A percentile compares a stretch with the other conserved stretches of the same genome.
phyloP scores from a whole-genome alignment of 2,329 filamentous ascomycete genomes.

The Domatiomyces globalis region DNA sequence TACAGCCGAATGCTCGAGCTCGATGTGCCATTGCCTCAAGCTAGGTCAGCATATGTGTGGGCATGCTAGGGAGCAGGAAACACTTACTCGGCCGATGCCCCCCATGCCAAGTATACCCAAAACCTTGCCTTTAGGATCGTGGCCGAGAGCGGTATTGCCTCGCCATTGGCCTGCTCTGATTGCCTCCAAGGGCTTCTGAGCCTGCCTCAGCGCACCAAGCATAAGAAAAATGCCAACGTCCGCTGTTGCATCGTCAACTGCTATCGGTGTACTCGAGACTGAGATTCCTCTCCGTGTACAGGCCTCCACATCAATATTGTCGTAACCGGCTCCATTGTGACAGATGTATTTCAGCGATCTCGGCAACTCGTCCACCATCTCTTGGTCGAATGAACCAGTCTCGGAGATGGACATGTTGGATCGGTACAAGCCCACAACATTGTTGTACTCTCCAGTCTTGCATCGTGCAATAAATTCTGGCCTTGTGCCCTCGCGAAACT shows the following conservation, averaged over 20 bases:
- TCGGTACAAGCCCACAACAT: conserved; percentile 43
- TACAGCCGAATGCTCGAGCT: conserved; percentile 34
- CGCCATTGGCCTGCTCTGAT: conserved; percentile 31
- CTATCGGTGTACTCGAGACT: conserved; percentile 33
- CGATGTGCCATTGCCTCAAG: conserved; percentile 32
- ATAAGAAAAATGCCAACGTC: conserved; percentile 35
- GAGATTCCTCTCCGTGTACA: conserved; percentile 34
- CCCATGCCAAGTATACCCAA: conserved; percentile 36
- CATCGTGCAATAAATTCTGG: conserved; percentile 43
- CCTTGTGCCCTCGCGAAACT: conserved; percentile 40
- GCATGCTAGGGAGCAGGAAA: neutral
- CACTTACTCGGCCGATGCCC: conserved; percentile 32
- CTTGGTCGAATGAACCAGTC: conserved; percentile 36
- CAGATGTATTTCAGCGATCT: conserved; percentile 35
- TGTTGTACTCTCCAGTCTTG: conserved; percentile 40
- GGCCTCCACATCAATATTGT: conserved; percentile 43
- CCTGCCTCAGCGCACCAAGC: conserved; percentile 33
- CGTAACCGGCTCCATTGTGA: conserved; percentile 46
- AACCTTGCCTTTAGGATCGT: conserved; percentile 32
- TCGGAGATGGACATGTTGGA: conserved; percentile 42
- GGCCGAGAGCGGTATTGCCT: conserved; percentile 29
- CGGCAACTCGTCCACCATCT: conserved; percentile 34
- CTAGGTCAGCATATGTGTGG: neutral
- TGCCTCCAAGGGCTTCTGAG: conserved; percentile 28
- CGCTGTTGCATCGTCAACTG: conserved; percentile 34